Evolutionary conservation across 2,329 filamentous ascomycete species (phyloP), one percentile per base, ranked within the genome.

Genomic region (Colletotrichum siamense): DNA sequence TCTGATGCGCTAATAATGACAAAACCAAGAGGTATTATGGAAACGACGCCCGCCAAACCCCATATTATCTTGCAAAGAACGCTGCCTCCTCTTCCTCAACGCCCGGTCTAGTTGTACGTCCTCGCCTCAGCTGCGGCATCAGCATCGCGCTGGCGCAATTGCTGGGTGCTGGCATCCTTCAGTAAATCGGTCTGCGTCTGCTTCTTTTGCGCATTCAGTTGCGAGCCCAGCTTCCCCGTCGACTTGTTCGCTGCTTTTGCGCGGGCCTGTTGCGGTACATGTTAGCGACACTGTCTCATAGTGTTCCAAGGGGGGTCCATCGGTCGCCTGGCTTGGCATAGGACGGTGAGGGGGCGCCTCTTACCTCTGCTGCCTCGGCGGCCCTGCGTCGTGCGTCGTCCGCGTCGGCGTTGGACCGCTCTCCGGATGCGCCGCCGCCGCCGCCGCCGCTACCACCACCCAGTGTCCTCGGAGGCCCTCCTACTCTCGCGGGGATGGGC

Each of bases 321-420:
- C 10, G 6, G 44, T 52, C 44, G 44, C 44, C n/a, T 52, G 44
- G n/a, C 44, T 61, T 61, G 26, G 26, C 57, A 8, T 61, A 24
- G 22, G 8, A 26, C 62, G 2, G 30, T 16, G 16, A 26, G 15
- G 26, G 18, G 26, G 49, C 8, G 12, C 10, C 28, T 87, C 92
- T 82, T 84, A 98, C 96, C 93, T 98, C 95, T 76, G 96, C 96
- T 69, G 96, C 96, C 79, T 92, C 91, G 1, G 95, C 95, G 6
- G 96, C 96, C 76, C 92, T 94, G 71, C 88, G 89, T 75, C 93
- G 90, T 39, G 95, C 93, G 82, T 96, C 93, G 24, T 88, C 87
- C 4, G 85, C 81, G 69, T 80, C 81, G 36, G 79, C 79, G 77
- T 76, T 79, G 55, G 79, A 77, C 36, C 70, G 64, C 52, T 77